Conservation (phyloP, 2,329 filamentous ascomycete genomes). For the Parafenestella ontariensis region DNA sequence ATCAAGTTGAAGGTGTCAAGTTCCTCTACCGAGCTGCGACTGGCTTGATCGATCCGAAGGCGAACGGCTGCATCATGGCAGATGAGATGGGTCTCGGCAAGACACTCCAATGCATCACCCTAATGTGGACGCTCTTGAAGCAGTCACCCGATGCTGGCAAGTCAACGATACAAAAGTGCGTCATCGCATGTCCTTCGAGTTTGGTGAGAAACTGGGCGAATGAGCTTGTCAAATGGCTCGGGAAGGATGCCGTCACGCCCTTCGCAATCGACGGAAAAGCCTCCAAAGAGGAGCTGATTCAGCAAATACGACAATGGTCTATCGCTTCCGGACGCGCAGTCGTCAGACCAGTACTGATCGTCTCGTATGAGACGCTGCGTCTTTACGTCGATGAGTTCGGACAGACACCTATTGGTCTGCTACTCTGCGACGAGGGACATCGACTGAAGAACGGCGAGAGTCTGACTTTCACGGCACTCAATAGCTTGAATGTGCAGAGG, state of each 20-base stretch:
- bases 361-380: constrained; percentile 95
- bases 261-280: constrained; percentile 98
- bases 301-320: constrained; percentile 93
- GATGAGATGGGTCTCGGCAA: constrained; percentile 99
- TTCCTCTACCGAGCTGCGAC: constrained; percentile 96
- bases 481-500: constrained; percentile 85
- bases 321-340: constrained; percentile 89
- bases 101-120: constrained; percentile 93
- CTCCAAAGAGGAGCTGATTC: constrained; percentile 88
- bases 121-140: constrained; percentile 96
- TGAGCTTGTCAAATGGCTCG: constrained; percentile 95
- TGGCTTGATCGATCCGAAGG: constrained; percentile 91
- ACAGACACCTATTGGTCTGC: constrained; percentile 86
- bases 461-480: constrained; percentile 91
- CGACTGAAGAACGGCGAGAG: constrained; percentile 96
- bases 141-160: constrained; percentile 96
- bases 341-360: constrained; percentile 91
- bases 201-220: constrained; percentile 98
- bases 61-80: constrained; percentile 98
- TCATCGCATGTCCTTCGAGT: constrained; percentile 96
- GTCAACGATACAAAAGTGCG: constrained; percentile 90
- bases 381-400: constrained; percentile 90
- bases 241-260: constrained; percentile 85
- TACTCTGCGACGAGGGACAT: constrained; percentile 96
- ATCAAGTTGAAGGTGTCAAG: constrained; percentile 98